A percentile compares a stretch with the other conserved stretches of the same genome.
phyloP scores from a whole-genome alignment of 2,329 filamentous ascomycete species.

The Hypoxylon sp. region DNA sequence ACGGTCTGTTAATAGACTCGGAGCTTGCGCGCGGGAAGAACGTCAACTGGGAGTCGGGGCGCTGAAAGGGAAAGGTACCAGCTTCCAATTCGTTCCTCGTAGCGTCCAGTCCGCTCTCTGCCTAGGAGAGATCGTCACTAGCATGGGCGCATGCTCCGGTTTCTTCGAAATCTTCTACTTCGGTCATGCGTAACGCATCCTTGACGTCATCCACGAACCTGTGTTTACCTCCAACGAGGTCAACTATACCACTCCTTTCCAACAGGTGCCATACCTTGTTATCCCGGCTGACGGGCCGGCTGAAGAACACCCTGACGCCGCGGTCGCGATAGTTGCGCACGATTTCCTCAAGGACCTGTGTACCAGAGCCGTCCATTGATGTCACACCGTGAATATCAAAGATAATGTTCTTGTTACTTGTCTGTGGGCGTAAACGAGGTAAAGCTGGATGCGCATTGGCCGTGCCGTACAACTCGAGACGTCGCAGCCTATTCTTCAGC shows the following conservation, averaged over 20 bases:
- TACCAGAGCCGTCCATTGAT: conserved; percentile 90
- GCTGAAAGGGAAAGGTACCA: neutral
- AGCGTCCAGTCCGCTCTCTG: conserved; percentile 2
- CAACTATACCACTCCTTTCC: conserved; percentile 84
- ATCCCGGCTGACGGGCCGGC: conserved; percentile 63
- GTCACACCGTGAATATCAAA: conserved; percentile 99
- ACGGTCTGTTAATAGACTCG: neutral
- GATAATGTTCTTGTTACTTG: conserved; percentile 91
- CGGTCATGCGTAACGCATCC: conserved; percentile 84
- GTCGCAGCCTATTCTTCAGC: conserved; percentile 83
- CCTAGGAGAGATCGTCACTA: conserved; percentile 38
- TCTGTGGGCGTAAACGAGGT: conserved; percentile 80
- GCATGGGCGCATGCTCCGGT: conserved; percentile 38
- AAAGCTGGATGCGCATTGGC: conserved; percentile 86
- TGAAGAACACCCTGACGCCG: conserved; percentile 83
- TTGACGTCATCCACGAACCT: conserved; percentile 88
- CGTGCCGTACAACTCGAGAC: conserved; percentile 93
- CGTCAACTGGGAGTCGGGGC: neutral
- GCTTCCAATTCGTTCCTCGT: conserved; percentile 5
- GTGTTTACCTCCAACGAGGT: conserved; percentile 79
- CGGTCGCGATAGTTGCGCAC: conserved; percentile 82
- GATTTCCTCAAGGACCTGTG: conserved; percentile 92
- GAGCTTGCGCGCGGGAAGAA: neutral
- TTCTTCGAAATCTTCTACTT: conserved; percentile 68
- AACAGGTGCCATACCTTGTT: conserved; percentile 79